Conservation (phyloP, 192 early-diverging fungal species). For the Gigaspora rosea region DNA sequence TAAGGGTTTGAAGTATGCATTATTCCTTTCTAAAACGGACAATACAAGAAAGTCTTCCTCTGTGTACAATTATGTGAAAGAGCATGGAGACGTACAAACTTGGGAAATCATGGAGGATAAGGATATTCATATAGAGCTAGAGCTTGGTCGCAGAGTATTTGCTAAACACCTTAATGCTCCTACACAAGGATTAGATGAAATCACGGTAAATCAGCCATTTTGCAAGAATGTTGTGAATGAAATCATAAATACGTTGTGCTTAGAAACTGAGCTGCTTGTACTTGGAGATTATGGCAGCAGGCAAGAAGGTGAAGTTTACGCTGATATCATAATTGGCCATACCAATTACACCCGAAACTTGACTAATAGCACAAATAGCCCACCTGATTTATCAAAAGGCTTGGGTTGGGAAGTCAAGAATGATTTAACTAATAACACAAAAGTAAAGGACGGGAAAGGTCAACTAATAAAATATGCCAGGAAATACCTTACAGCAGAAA, state of each 20-base stretch:
- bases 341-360: background rate
- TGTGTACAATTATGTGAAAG: conserved; percentile 5
- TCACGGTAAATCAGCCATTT: conserved; percentile 13
- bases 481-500: conserved; percentile 23
- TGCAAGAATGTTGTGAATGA: conserved; percentile 22
- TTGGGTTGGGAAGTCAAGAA: conserved; percentile 16
- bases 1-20: background rate
- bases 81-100: background rate
- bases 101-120: conserved; percentile 9
- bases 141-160: background rate
- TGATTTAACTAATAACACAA: conserved; percentile 11
- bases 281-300: background rate
- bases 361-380: background rate
- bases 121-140: background rate
- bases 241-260: background rate
- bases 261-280: background rate
- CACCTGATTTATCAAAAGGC: conserved; percentile 26
- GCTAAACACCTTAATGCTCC: background rate
- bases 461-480: conserved; percentile 28
- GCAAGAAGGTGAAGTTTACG: background rate
- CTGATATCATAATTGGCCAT: conserved; percentile 27
- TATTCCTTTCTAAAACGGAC: background rate
- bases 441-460: conserved; percentile 8
- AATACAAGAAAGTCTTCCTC: conserved; percentile 12
- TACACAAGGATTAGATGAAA: conserved; percentile 21